Evolutionary conservation across 441 rosid species (phyloP), one percentile per base, ranked within the genome.

Genomic region (Brassica balearica): DNA sequence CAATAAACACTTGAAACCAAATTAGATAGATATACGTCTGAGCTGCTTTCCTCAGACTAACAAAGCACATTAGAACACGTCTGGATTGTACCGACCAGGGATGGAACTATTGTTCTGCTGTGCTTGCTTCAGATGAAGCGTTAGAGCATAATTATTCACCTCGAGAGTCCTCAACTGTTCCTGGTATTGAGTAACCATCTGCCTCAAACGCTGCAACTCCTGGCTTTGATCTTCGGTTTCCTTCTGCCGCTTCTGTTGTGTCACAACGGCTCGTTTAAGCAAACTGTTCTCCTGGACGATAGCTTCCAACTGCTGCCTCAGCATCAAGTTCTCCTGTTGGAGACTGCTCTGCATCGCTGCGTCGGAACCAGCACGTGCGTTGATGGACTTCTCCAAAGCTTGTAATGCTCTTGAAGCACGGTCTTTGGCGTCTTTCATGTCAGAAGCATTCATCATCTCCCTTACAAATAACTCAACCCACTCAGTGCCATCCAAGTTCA

Each of bases 101-200:
- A 91, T 90, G 4, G 97, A 89, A 83, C 78, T 91, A 81, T 90
- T 87, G 83, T 89, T 87, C 78, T 94, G 97, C 80, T 88, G 91
- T 3, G 97, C 92, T 81, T 95, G 98, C 80, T 91, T 92, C 87
- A 95, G 84, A 77, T 90, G 98, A 93, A 95, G 79, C 41, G 91
- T 89, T 73, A 94, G 80, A n/a, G 97, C 94, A 82, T 94, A 94
- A 79, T 95, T 95, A 84, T 91, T 94, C 70, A 90, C 93, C 98
- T 93, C 97, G 34, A 95, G 86, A 36, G 93, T 89, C 83, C 92
- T 90, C 86, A 93, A 7, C 77, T 93, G 99, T 36, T 95, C 98
- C 83, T 92, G 97, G 83, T 90, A 88, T 73, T 89, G 97, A 72
- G 91, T 74, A 25, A 89, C 86, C 77, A 93, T 67, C 75, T 90